Evolutionary conservation across 148 eudicot species (phyloP), one percentile per base, ranked within the genome.

Genomic region (Diospyros lotus): DNA sequence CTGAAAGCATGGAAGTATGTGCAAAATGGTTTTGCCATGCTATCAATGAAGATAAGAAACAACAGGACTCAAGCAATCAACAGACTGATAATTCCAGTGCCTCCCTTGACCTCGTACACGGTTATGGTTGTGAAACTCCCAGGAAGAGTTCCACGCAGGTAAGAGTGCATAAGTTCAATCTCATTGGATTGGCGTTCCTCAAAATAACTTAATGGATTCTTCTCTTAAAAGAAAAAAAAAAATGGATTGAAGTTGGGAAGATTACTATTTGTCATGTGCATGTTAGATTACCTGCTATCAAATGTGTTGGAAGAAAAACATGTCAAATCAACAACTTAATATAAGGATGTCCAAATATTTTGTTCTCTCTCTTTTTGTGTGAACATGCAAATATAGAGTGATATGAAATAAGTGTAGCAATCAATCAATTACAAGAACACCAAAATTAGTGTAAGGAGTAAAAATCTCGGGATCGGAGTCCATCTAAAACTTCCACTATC

Each of bases 1-100:
- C 99, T 73, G 99, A 96, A 87, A 96, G 99, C 87, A 93, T 96
- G 99, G 99, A 91, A 75, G 99, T 89, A 58, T 96, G 99, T 78
- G 99, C 89, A 66, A 87, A 79, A 77, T 96, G 99, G 98, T 96
- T 96, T 89, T 86, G 85, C 43, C 84, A 58, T 71, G 87, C 89
- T 75, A 82, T 82, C 59, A 82, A 80, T 80, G 84, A 85, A 78
- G 88, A 84, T 75, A 76, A 84, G 58, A 76, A 68, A 77, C 76
- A 46, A 14, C 77, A 53, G 46, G 59, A 73, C 38, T 77, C 71
- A 41, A 66, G 66, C 71, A 77, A 69, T 72, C 81, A 68, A 55
- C 69, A 71, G 50, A 75, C 67, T 69, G 77, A 74, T 56, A 68
- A 76, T 75, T 69, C 70, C 17, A 73, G 80, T 43, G 59, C 78